Conservation (phyloP, 2,329 filamentous ascomycete species). For the Madurella mycetomatis region DNA sequence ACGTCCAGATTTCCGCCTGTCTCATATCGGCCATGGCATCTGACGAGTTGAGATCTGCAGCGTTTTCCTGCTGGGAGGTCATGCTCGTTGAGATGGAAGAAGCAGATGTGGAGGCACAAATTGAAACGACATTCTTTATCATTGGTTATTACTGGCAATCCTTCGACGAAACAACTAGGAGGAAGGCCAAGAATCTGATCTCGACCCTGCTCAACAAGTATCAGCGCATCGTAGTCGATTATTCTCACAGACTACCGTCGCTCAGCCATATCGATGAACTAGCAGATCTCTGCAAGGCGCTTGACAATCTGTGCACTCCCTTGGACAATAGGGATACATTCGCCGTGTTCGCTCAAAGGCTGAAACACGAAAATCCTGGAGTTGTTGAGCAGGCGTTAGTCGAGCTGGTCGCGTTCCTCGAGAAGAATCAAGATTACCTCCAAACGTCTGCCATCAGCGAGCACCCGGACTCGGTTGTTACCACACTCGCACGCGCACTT, state of each 20-base stretch:
- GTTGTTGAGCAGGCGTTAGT: slow-evolving; percentile 77
- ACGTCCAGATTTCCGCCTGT: slow-evolving; percentile 75
- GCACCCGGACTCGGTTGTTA: slow-evolving; percentile 71
- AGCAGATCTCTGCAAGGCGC: slow-evolving; percentile 59
- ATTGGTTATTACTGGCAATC: slow-evolving; percentile 73
- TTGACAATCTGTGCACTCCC: slow-evolving; percentile 60
- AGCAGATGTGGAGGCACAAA: slow-evolving; percentile 71
- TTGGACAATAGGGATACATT: slow-evolving; percentile 65
- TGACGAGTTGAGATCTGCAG: slow-evolving; percentile 67
- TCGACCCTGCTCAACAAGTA: slow-evolving; percentile 61
- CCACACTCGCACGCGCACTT: slow-evolving; percentile 68
- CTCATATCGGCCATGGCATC: slow-evolving; percentile 77
- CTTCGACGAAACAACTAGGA: slow-evolving; percentile 59
- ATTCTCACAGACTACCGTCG: slow-evolving; percentile 73
- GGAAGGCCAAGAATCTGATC: slow-evolving; percentile 59
- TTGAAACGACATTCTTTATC: slow-evolving; percentile 87
- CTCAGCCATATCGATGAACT: slow-evolving; percentile 67
- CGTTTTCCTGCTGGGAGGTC: slow-evolving; percentile 78
- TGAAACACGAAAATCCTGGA: slow-evolving; percentile 77
- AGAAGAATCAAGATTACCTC: slow-evolving; percentile 68
- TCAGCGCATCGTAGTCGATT: slow-evolving; percentile 55
- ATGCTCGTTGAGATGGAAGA: slow-evolving; percentile 71
- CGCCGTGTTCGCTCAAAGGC: slow-evolving; percentile 65
- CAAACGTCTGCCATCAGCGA: slow-evolving; percentile 78
- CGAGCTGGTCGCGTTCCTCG: slow-evolving; percentile 72